Evolutionary conservation across 192 early-diverging fungal species (phyloP).

Genomic region (Geranomyces michiganensis): DNA sequence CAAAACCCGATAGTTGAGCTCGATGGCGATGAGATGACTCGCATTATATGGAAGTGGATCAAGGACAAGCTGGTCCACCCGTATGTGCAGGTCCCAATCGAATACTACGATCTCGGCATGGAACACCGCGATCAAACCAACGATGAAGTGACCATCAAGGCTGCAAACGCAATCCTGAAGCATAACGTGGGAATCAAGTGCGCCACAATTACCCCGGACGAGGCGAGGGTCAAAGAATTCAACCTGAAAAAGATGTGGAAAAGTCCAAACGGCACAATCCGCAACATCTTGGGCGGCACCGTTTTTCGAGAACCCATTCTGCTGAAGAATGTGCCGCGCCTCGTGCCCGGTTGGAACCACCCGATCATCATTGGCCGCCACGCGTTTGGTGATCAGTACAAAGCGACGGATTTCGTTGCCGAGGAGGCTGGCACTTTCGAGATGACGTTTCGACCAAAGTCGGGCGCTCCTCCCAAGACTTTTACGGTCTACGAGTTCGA

Average conservation of each 20-base stretch:
- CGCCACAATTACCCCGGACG: constrained; percentile 98
- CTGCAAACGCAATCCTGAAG: constrained; percentile 95
- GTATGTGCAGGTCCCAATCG: constrained; percentile 86
- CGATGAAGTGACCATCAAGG: constrained; percentile 92
- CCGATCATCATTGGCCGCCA: constrained; percentile 97
- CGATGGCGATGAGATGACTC: constrained; percentile 99
- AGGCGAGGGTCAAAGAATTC: constrained; percentile 94
- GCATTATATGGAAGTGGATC: constrained; percentile 96
- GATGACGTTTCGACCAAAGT: constrained; percentile 84
- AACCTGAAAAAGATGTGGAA: constrained; percentile 98
- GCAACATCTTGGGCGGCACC: constrained; percentile 95
- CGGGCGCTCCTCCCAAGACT: constrained; percentile 69
- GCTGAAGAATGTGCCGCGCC: constrained; percentile 84
- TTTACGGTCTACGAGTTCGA: constrained; percentile 86
- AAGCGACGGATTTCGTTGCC: constrained; percentile 93
- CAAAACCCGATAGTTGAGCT: constrained; percentile 77
- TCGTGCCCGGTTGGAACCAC: constrained; percentile 93
- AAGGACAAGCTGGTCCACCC: constrained; percentile 91
- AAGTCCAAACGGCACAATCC: constrained; percentile 94
- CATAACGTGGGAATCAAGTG: constrained; percentile 99
- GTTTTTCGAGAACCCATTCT: constrained; percentile 99
- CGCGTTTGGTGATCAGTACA: constrained; percentile 99
- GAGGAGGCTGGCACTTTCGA: constrained; percentile 88
- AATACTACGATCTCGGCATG: constrained; percentile 95
- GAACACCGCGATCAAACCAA: constrained; percentile 89